A percentile compares a stretch with the other conserved stretches of the same genome.
Evolutionary conservation across 2,329 filamentous ascomycete genomes (phyloP).

Genomic region (Claviceps africana): DNA sequence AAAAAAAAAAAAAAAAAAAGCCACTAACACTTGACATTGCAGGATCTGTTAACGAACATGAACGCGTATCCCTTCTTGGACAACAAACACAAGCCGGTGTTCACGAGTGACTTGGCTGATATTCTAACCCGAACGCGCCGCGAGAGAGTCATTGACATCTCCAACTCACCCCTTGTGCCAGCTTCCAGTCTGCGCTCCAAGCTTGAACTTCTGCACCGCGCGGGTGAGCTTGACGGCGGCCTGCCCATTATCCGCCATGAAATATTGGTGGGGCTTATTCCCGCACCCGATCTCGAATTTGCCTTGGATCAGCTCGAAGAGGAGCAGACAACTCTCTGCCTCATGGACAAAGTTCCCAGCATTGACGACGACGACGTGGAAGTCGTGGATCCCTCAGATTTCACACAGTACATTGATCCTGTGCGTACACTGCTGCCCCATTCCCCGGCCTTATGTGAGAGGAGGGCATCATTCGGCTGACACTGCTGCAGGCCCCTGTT

Average conservation of each 20-base stretch:
- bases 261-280: constrained; percentile 77
- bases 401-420: constrained; percentile 83
- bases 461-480: constrained; percentile 6
- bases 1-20: background rate
- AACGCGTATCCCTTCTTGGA: constrained; percentile 97
- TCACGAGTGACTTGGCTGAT: constrained; percentile 76
- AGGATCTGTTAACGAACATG: constrained; percentile 89
- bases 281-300: constrained; percentile 85
- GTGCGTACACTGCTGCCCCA: constrained; percentile 29
- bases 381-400: constrained; percentile 58
- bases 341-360: constrained; percentile 60
- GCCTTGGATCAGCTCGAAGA: constrained; percentile 74
- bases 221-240: constrained; percentile 83
- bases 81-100: constrained; percentile 84
- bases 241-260: constrained; percentile 71
- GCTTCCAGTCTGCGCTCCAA: constrained; percentile 66
- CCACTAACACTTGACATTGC: constrained; percentile 8
- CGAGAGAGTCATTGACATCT: constrained; percentile 79
- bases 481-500: constrained; percentile 53
- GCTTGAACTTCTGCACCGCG: constrained; percentile 65
- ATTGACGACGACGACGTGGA: constrained; percentile 51
- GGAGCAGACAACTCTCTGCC: constrained; percentile 58
- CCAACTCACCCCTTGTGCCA: constrained; percentile 63
- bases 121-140: constrained; percentile 65
- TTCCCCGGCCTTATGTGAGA: background rate